Evolutionary conservation across 495 filamentous ascomycete species (phyloP).

Genomic region (Darksidea phi): DNA sequence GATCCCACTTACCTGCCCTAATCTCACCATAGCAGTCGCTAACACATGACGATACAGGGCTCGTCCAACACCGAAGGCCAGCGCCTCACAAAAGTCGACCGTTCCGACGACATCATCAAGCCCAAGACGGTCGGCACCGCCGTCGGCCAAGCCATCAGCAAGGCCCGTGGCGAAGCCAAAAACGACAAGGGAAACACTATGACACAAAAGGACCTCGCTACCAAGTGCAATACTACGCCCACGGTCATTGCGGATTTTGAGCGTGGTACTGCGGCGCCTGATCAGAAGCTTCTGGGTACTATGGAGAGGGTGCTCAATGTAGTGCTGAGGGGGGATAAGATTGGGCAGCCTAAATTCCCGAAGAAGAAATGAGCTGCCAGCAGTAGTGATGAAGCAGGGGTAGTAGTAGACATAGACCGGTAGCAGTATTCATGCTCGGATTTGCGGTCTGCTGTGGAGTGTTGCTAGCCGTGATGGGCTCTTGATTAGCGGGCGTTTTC

Average conservation of each 20-base stretch:
- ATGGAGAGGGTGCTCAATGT: constrained; percentile 86
- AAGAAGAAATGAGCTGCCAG: constrained; percentile 54
- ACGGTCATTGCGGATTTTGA: constrained; percentile 82
- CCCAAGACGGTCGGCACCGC: constrained; percentile 80
- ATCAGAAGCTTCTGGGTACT: constrained; percentile 76
- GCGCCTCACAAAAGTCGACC: constrained; percentile 96
- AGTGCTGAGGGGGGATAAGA: constrained; percentile 75
- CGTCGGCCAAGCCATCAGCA: constrained; percentile 78
- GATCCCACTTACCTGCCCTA: no score
- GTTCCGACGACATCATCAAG: constrained; percentile 95
- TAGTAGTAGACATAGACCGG: no score
- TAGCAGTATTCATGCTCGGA: no score
- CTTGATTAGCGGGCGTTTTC: no score
- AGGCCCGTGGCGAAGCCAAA: constrained; percentile 60
- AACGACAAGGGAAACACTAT: constrained; percentile 66
- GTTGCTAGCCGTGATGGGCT: no score
- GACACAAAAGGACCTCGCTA: constrained; percentile 96
- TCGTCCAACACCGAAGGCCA: constrained; percentile 73
- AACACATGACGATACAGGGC: constrained; percentile 40
- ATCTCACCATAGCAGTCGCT: background rate
- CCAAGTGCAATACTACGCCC: constrained; percentile 84
- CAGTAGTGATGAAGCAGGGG: background rate
- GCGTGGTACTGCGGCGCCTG: constrained; percentile 72
- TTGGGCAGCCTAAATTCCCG: constrained; percentile 72
- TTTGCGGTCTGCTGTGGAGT: no score